Evolutionary conservation across 2,329 filamentous ascomycete genomes (phyloP).

Genomic region (Diaporthe caulivora): DNA sequence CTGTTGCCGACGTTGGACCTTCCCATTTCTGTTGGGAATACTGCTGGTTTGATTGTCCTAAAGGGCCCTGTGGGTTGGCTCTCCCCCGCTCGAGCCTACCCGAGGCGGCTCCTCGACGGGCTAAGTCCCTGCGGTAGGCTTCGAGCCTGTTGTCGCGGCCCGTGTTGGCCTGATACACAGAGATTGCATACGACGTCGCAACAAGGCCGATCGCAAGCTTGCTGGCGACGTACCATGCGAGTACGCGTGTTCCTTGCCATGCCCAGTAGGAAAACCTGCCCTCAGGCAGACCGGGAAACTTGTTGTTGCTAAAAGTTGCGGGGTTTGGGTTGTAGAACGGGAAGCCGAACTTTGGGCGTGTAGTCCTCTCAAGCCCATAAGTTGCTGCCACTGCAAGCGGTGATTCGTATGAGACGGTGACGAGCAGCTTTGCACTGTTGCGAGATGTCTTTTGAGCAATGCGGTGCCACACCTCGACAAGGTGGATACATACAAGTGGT

Average conservation of each 20-base stretch:
- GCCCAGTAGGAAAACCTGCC: slow-evolving; percentile 44
- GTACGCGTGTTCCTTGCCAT: slow-evolving; percentile 55
- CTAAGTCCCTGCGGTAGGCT: slow-evolving; percentile 19
- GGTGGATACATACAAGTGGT: slow-evolving; percentile 39
- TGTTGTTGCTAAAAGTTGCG: slow-evolving; percentile 46
- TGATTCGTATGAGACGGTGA: slow-evolving; percentile 47
- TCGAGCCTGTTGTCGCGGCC: slow-evolving; percentile 35
- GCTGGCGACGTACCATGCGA: slow-evolving; percentile 48
- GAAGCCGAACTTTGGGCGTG: slow-evolving; percentile 52
- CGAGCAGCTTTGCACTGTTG: slow-evolving; percentile 44
- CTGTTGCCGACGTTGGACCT: neutral
- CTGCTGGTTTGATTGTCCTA: neutral
- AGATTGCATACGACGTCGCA: slow-evolving; percentile 48
- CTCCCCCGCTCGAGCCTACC: neutral
- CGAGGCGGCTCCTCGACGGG: neutral
- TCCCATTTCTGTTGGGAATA: slow-evolving; percentile 6
- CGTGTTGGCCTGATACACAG: slow-evolving; percentile 25
- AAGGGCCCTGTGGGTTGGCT: neutral
- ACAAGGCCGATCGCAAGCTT: slow-evolving; percentile 46
- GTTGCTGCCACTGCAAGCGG: slow-evolving; percentile 45
- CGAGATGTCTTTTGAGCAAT: neutral
- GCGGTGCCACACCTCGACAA: neutral
- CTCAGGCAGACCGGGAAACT: slow-evolving; percentile 48
- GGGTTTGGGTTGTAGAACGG: slow-evolving; percentile 54
- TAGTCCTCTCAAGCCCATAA: slow-evolving; percentile 44